Base-by-base conservation (phyloP, 495 filamentous ascomycete species). In the Trichocladium antarcticum region DNA sequence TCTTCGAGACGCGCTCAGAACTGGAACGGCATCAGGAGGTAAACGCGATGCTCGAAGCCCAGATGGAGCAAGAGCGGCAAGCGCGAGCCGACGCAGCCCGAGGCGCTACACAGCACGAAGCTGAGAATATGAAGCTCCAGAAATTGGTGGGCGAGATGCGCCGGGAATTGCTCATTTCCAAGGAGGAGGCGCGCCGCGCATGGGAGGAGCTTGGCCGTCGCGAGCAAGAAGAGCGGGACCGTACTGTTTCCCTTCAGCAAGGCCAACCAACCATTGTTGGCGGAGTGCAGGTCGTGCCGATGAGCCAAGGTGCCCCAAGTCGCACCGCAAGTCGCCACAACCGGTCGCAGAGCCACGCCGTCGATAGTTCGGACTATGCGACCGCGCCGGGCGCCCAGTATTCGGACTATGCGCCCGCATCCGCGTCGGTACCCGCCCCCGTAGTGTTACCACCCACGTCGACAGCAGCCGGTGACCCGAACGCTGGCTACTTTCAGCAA, bases 171-270 rank as follows among this genome's bases (percentile, higher is more conserved):
- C 78, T 85, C 49, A 98, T 98, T 42, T 92, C 87, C 32, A 95
- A 95, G 58, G 90, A 96, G 51, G 92, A 98, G 68, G 92, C 93
- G 22, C 80, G 93, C 27, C 78, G 92, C 44, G 92, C 92, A 1
- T 98, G 92, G 92, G 92, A 98, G 60, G 92, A 98, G 59, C 78
- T 98, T 2, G 92, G 92, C 16, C 78, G 92, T 37, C 79, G 89
- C 39, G 93, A 96, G 64, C 88, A 95, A 56, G 88, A 94, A 64
- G 90, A 96, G 63, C 77, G 93, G n/a, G 90, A 97, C 47, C 66
- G 87, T n/a, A 93, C 85, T 7, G 75, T 77, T 47, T 85, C 83
- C 28, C 75, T 98, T 14, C 80, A 88, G 60, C 82, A 86, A 38
- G 93, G 92, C n/a, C 79, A 85, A 47, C 84, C 89, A 14, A 94